Conservation (phyloP, 2,329 filamentous ascomycete genomes). For the Fusarium sp. region DNA sequence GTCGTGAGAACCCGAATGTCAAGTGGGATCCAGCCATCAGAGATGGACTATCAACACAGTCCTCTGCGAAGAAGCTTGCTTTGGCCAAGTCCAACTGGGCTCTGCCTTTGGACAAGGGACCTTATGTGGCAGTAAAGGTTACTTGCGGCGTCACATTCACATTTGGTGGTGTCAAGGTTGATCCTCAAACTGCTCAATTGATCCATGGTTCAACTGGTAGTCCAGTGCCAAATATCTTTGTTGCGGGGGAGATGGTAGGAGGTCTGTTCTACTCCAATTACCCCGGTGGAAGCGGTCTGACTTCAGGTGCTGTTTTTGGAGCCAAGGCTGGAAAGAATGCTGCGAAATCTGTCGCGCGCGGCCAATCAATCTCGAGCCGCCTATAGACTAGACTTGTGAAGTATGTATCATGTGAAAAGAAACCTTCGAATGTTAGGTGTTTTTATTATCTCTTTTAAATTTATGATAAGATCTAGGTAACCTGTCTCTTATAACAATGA, state of each 20-base stretch:
- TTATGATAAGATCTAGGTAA: no score
- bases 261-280: conserved; percentile 12
- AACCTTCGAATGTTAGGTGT: fast-evolving
- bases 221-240: background rate
- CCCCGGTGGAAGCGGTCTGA: conserved; percentile 9
- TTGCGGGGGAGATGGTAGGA: conserved; percentile 14
- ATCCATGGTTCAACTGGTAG: background rate
- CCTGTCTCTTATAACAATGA: no score
- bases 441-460: no score
- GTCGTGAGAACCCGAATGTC: background rate
- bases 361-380: background rate
- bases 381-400: background rate
- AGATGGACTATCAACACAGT: conserved; percentile 12
- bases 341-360: background rate
- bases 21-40: conserved; percentile 12
- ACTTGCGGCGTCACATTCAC: conserved; percentile 14
- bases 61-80: background rate
- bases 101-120: conserved; percentile 7
- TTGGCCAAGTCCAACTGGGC: conserved; percentile 19
- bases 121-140: conserved; percentile 9
- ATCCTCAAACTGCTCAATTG: conserved; percentile 1
- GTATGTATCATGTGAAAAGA: background rate
- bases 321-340: conserved; percentile 4
- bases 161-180: conserved; percentile 9
- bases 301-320: conserved; percentile 15